Percentiles rank a stretch among this genome's conserved stretches.
These are phyloP conservation scores for Podospora fimiseda DNA, from an alignment of 495 filamentous ascomycete genomes.

Conservation along the genomic window DNA sequence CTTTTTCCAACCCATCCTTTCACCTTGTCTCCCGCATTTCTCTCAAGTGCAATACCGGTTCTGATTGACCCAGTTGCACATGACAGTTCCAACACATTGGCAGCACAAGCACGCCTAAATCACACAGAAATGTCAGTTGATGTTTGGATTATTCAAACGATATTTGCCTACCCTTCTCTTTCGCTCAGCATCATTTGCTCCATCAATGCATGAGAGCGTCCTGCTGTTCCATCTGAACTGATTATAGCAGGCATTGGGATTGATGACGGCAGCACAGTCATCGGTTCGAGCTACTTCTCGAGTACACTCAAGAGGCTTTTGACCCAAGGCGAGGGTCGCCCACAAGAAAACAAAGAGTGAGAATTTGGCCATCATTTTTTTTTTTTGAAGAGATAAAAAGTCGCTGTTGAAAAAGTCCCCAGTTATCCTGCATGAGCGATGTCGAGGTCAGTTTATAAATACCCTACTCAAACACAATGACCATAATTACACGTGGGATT, in stretches of 20 bases:
- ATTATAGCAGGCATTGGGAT: constrained; percentile 42
- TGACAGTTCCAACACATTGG: constrained; percentile 27
- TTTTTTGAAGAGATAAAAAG: background rate
- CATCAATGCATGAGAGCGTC: constrained; percentile 37
- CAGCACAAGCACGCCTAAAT: constrained; percentile 36
- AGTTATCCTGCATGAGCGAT: background rate
- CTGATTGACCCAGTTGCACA: constrained; percentile 33
- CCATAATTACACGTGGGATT: no score
- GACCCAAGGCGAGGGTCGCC: constrained; percentile 20
- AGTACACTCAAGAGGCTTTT: constrained; percentile 28
- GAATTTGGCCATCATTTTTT: constrained; percentile 25
- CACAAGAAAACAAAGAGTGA: constrained; percentile 21
- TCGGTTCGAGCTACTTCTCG: constrained; percentile 28
- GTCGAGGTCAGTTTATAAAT: background rate
- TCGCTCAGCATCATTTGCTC: constrained; percentile 27
- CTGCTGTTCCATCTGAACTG: constrained; percentile 32
- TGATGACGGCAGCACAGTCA: constrained; percentile 38
- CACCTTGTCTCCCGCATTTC: no score
- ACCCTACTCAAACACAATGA: no score
- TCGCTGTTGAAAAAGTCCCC: background rate
- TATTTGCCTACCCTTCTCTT: constrained; percentile 23
- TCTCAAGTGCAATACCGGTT: constrained; percentile 4
- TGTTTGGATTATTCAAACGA: background rate
- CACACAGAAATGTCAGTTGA: background rate
- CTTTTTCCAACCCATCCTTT: no score